Base-by-base conservation (phyloP, 495 filamentous ascomycete species). In the Chaetomium cochliodes region DNA sequence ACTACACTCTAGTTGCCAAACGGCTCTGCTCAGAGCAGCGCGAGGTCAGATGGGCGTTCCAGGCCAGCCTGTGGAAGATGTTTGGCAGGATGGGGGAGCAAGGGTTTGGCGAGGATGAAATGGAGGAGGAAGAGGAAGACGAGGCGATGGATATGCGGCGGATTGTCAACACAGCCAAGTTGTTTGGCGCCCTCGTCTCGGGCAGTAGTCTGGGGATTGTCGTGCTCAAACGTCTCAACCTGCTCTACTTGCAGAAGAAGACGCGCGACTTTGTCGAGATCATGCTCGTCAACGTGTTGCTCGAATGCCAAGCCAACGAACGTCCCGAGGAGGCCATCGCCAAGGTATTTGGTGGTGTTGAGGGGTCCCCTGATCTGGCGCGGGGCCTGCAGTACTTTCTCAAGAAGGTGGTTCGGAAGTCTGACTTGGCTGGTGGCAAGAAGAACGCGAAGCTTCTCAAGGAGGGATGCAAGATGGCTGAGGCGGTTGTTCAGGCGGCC, bases 161-260 rank as follows among this genome's bases (percentile, higher is more conserved):
- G 68, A 79, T 96, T n/a, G 90, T 94, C 64, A 97, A 97, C 70
- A 79, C 93, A n/a, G 92, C 91, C 20, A 92, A 90, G 76, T 81
- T 96, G 82, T 97, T 86, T 73, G 93, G 88, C 9, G 80, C 79
- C 23, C 78, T 98, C 5, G 84, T 97, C 55, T 85, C 84, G 0
- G 87, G 87, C 42, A 85, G 85, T 4, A 82, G 77, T 2, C 73
- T 97, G 23, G 79, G 79, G 5, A 73, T 98, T 16, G 77, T 79
- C 0, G 79, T 89, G 37, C 73, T 97, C 49, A 96, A 83, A 75
- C 87, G 84, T 41, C 86, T 96, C 49, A 92, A 93, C 66, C 84
- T 93, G 50, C 79, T 87, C 15, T 91, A 89, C 69, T 79, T 96
- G 22, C 90, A 93, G 68, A 75, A 82, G 5, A 91, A 90, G 76